phyloP scores from a whole-genome alignment of 2,329 filamentous ascomycete genomes.

The Akanthomyces dipterigenus region DNA sequence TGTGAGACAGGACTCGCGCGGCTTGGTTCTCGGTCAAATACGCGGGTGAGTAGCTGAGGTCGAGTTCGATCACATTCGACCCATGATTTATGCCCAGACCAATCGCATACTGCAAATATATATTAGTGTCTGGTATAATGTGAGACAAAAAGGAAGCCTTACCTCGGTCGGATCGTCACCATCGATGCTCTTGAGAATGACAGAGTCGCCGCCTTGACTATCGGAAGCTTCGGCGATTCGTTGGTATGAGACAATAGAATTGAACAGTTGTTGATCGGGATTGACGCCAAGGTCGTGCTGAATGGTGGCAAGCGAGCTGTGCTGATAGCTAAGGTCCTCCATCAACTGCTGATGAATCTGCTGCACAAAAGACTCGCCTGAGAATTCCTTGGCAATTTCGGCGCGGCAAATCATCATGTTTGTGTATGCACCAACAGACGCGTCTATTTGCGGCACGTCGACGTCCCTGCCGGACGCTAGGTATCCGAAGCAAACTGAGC shows the following conservation, averaged over 20 bases:
- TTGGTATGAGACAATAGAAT: neutral
- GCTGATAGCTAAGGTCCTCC: neutral
- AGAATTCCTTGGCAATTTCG: neutral
- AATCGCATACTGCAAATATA: neutral
- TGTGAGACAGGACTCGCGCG: neutral
- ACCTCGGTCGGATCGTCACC: neutral
- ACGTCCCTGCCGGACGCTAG: neutral
- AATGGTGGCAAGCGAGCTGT: neutral
- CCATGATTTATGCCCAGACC: neutral
- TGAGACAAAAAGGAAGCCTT: neutral
- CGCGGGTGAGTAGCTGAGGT: neutral
- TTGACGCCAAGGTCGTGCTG: neutral
- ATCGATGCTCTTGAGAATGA: neutral
- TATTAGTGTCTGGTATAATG: neutral
- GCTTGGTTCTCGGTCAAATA: neutral
- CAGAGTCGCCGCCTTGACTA: neutral
- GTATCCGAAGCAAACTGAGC: constrained; percentile 1
- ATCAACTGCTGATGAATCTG: neutral
- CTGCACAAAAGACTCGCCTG: neutral
- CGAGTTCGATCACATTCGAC: neutral
- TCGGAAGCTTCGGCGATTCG: neutral
- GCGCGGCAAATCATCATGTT: neutral
- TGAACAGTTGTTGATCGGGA: neutral
- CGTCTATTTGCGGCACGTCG: neutral
- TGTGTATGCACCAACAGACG: neutral